Conservation (phyloP, 257 asterid genomes). For the Nicotiana paniculata region DNA sequence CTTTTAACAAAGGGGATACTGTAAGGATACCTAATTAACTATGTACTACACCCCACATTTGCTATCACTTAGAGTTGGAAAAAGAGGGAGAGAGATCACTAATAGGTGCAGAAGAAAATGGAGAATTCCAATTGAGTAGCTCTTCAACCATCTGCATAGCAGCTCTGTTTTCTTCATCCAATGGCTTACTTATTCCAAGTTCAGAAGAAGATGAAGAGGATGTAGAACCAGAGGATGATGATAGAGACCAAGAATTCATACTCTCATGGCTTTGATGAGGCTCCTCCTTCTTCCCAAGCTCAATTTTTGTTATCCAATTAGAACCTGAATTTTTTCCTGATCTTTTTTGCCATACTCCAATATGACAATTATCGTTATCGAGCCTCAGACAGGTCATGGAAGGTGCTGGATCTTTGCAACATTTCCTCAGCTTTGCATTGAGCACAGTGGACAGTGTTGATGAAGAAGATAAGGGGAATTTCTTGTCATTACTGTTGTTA, state of each 20-base stretch:
- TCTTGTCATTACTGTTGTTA: not conserved
- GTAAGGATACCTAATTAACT: not conserved
- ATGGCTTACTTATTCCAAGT: conserved; percentile 3
- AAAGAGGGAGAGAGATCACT: not conserved
- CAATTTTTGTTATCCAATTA: conserved; percentile 65
- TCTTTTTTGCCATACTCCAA: conserved; percentile 71
- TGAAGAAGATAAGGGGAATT: not conserved
- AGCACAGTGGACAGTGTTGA: conserved; percentile 33
- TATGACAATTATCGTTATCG: conserved; percentile 46
- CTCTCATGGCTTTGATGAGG: not conserved
- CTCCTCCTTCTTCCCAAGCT: conserved; percentile 29
- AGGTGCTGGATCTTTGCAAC: conserved; percentile 65
- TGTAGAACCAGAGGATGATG: conserved; percentile 4
- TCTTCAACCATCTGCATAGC: conserved; percentile 92
- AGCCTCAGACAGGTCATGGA: conserved; percentile 70
- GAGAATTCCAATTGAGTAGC: conserved; percentile 49
- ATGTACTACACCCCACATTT: not conserved
- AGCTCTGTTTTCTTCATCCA: conserved; percentile 63
- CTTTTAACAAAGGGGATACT: not conserved
- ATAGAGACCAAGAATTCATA: not conserved
- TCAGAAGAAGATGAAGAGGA: conserved; percentile 21
- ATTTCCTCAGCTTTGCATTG: conserved; percentile 52
- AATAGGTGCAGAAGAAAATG: conserved; percentile 15
- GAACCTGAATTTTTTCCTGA: conserved; percentile 48
- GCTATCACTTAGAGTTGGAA: not conserved